Evolutionary conservation across 2,329 filamentous ascomycete species (phyloP).

Genomic region (Stagonosporopsis rhizophila): DNA sequence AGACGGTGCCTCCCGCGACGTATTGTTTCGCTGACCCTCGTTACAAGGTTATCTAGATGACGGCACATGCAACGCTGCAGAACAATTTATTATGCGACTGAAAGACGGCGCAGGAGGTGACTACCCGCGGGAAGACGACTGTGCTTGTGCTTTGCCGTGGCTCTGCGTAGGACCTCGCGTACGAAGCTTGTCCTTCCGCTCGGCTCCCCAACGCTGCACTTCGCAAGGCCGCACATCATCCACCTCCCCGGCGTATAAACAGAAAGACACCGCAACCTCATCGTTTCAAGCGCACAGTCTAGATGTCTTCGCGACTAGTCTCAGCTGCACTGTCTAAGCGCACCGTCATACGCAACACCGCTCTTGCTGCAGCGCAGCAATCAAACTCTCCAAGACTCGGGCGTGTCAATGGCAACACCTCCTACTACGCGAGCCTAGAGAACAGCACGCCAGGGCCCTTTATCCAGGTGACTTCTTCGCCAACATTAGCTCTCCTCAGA

Average conservation of each 20-base stretch:
- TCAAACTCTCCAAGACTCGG: neutral
- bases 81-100: neutral
- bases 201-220: slow-evolving; percentile 17
- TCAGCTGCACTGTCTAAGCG: neutral
- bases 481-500: neutral
- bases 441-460: neutral
- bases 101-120: neutral
- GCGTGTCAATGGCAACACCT: neutral
- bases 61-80: neutral
- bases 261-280: neutral
- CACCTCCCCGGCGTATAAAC: neutral
- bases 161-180: neutral
- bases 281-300: too few species aligned
- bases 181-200: neutral
- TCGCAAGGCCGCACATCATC: neutral
- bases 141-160: neutral
- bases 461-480: neutral
- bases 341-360: neutral
- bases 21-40: neutral
- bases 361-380: neutral
- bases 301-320: slow-evolving; percentile 2
- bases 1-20: neutral
- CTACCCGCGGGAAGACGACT: neutral
- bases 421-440: neutral
- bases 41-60: neutral